Evolutionary conservation across 768 basidiomycete species (phyloP).

Genomic region (Auriscalpium microsporum): DNA sequence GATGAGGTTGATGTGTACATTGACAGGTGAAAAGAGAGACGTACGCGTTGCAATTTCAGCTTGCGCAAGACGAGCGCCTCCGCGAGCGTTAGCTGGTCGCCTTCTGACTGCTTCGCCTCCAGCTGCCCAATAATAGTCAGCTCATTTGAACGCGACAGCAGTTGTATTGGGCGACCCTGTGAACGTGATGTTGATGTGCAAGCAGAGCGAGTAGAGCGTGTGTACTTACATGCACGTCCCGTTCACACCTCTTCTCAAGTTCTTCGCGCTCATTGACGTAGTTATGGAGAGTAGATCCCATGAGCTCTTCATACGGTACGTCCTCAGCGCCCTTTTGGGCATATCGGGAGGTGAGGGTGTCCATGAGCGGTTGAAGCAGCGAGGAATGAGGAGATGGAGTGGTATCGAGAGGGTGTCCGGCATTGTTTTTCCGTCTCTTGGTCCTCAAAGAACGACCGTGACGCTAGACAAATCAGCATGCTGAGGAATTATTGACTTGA

Average conservation of each 20-base stretch:
- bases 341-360: constrained; percentile 6
- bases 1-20: not conserved
- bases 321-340: constrained; percentile 8
- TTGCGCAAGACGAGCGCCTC: constrained; percentile 16
- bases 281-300: constrained; percentile 1
- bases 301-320: constrained; percentile 2
- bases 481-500: too few species aligned
- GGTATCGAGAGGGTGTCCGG: not conserved
- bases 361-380: constrained; percentile 12
- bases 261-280: constrained; percentile 5
- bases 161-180: constrained; percentile 12
- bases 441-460: not conserved
- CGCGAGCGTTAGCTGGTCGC: not conserved
- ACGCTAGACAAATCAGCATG: too few species aligned
- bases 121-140: constrained; percentile 1
- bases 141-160: constrained; percentile 9
- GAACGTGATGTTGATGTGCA: not conserved
- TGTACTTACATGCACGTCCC: constrained; percentile 9
- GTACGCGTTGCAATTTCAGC: constrained; percentile 13
- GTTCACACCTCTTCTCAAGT: constrained; percentile 1
- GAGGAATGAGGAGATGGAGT: not conserved
- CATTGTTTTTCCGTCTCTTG: not conserved
- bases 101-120: not conserved
- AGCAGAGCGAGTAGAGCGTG: not conserved
- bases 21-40: not conserved